Conservation (phyloP, 2,329 filamentous ascomycete genomes). For the Aspergillus uvarum region DNA sequence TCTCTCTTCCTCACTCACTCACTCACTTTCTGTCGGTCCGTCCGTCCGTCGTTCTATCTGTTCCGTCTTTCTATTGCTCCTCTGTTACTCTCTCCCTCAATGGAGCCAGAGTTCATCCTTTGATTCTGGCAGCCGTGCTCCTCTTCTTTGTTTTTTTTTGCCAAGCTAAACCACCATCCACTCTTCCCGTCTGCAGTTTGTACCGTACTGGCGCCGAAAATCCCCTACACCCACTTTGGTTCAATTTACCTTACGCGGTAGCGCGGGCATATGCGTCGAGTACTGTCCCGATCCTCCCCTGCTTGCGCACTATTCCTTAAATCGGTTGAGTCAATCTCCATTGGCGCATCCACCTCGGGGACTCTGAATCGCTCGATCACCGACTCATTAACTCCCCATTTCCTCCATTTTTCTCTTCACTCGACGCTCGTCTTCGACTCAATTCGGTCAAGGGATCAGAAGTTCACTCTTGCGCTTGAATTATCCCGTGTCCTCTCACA, state of each 20-base stretch:
- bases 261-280: constrained; percentile 18
- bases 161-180: background rate
- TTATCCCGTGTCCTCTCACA: background rate
- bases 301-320: constrained; percentile 27
- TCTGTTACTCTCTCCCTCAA: background rate
- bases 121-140: background rate
- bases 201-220: background rate
- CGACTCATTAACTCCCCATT: constrained; percentile 7
- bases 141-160: background rate
- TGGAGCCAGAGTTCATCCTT: background rate
- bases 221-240: background rate
- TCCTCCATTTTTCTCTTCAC: constrained; percentile 1
- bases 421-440: constrained; percentile 1
- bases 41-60: background rate
- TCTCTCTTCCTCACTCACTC: background rate
- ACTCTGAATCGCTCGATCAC: constrained; percentile 23
- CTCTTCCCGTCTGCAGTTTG: background rate
- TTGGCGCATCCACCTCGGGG: constrained; percentile 31
- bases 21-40: background rate
- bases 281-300: constrained; percentile 21
- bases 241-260: constrained; percentile 15
- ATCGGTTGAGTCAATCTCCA: constrained; percentile 25
- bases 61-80: too few relatives aligned
- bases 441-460: constrained; percentile 5
- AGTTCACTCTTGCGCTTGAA: constrained; percentile 13